Base-by-base conservation (phyloP, 345 rosid genomes). In the Eucalyptus cladocalyx region DNA sequence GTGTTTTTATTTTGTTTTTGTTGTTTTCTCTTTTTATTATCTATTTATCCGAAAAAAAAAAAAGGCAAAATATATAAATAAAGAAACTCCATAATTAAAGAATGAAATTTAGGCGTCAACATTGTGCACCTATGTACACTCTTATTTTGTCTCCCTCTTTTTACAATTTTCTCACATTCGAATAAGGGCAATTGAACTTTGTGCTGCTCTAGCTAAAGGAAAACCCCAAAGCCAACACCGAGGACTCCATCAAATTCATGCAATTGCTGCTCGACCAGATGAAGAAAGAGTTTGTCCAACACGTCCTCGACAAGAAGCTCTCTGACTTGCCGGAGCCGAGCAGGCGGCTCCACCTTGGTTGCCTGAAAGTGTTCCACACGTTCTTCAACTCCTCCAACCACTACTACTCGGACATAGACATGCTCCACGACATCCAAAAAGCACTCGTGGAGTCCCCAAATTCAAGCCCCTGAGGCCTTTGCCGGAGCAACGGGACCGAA, bases 131-230 rank as follows among this genome's bases (percentile, higher is more conserved):
- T 54, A 54, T 23, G 67, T 26, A 58, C 67, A 58, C n/a, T 58
- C 7, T 11, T 26, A 58, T 58, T 58, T 58, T 11, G 13, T 26
- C 14, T 58, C 67, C n/a, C 67, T 58, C 14, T 26, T 58, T 11
- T 58, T 2, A 58, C n/a, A 28, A 56, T 58, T 58, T 6, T 62
- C 80, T 69, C 80, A 37, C 49, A 65, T 51, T 11, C 9, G 94
- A 94, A 92, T 49, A 94, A 47, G 97, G 96, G 81, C 92, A 94
- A 89, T 83, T 53, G n/a, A 95, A 95, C 90, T 91, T 88, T 13
- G 94, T 93, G 18, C 62, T 90, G 34, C 93, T 95, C 6, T 90
- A 92, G 89, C 21, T 90, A 93, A 93, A 69, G 87, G 92, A 91
- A 40, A 93, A 92, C 87, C 91, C 93, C 19, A 89, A 65, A 45